A percentile compares a stretch with the other conserved stretches of the same genome.
phyloP scores from a whole-genome alignment of 169 alveolate genomes.

The Cryptosporidium baileyi region DNA sequence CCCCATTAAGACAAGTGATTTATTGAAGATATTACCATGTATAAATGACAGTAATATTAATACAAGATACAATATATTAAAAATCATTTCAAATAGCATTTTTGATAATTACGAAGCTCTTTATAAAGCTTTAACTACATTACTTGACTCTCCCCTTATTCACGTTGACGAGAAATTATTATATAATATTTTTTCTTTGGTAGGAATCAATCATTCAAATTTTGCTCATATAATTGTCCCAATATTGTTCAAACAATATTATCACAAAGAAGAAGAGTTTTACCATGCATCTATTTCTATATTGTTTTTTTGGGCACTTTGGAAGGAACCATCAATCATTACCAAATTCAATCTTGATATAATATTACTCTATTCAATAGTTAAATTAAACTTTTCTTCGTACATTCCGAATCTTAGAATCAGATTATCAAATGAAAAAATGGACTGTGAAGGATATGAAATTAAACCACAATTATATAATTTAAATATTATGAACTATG shows the following conservation, averaged over 20 bases:
- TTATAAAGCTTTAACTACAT: not conserved
- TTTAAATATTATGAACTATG: conserved; percentile 3
- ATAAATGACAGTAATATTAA: conserved; percentile 43
- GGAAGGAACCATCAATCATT: conserved; percentile 49
- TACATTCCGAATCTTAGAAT: conserved; percentile 30
- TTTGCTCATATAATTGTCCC: conserved; percentile 10
- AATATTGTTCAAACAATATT: conserved; percentile 13
- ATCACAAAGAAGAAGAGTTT: not conserved
- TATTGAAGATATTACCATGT: conserved; percentile 13
- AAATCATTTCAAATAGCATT: not conserved
- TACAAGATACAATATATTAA: conserved; percentile 28
- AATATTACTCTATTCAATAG: not conserved
- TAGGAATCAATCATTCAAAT: conserved; percentile 7
- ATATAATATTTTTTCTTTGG: not conserved
- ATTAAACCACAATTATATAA: not conserved
- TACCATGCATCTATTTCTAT: conserved; percentile 18
- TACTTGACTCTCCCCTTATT: conserved; percentile 12
- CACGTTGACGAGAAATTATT: conserved; percentile 13
- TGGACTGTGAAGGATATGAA: too few species aligned
- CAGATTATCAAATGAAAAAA: not conserved
- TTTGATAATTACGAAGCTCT: conserved; percentile 30
- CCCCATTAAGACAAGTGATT: not conserved
- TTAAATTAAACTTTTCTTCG: conserved; percentile 13
- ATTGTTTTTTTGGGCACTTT: conserved; percentile 50
- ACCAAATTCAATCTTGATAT: conserved; percentile 7